A percentile compares a stretch with the other conserved stretches of the same genome.
Evolutionary conservation across 225 moss, liverwort and hornwort genomes (phyloP).

Genomic region (Asterella californica): DNA sequence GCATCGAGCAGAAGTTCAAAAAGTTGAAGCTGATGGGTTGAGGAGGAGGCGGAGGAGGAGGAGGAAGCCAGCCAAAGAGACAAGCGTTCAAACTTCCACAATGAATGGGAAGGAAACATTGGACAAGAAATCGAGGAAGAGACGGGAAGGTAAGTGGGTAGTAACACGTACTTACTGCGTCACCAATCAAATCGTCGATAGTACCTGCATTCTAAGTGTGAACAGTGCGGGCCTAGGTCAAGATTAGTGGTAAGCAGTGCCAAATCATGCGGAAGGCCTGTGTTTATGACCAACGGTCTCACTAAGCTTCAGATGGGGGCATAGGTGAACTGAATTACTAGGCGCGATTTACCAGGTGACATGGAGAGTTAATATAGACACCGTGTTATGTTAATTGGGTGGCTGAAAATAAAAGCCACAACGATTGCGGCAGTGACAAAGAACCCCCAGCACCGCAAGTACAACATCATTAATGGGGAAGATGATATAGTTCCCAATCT

Average conservation of each 20-base stretch:
- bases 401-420: not conserved
- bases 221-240: not conserved
- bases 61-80: not conserved
- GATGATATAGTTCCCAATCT: not conserved
- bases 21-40: not conserved
- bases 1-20: slow-evolving; percentile 3
- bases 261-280: not conserved
- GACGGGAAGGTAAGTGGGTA: not conserved
- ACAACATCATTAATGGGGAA: slow-evolving; percentile 9
- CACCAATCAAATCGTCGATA: not conserved
- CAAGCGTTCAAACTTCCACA: slow-evolving; percentile 12
- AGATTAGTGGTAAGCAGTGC: not conserved
- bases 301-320: not conserved
- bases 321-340: not conserved
- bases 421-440: not conserved
- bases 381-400: not conserved
- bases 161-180: not conserved
- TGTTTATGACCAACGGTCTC: slow-evolving; percentile 14
- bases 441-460: not conserved
- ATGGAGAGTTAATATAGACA: not conserved
- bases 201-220: not conserved
- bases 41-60: not conserved
- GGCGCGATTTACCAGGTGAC: slow-evolving; percentile 4
- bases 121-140: slow-evolving; percentile 7
- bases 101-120: slow-evolving; percentile 2